Evolutionary conservation across 257 asterid species (phyloP).

Genomic region (Petrea volubilis): DNA sequence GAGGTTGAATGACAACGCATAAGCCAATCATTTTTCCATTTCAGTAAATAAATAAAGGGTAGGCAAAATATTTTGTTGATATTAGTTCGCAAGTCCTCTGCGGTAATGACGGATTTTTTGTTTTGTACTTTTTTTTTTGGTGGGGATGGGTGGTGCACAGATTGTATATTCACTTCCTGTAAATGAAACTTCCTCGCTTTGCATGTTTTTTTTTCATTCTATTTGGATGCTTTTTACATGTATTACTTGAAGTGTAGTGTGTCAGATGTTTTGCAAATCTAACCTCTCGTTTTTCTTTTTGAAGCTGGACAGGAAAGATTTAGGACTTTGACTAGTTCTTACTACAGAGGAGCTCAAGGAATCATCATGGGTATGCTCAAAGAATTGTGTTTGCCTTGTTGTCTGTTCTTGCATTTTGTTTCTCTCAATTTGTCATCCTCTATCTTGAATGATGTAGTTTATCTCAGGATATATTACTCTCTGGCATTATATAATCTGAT

Average conservation of each 20-base stretch:
- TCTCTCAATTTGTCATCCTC: background rate
- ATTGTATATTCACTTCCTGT: too few relatives aligned
- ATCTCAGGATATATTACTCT: background rate
- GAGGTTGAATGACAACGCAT: background rate
- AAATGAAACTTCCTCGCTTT: too few relatives aligned
- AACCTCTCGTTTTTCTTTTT: conserved; percentile 19
- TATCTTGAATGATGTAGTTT: conserved; percentile 2
- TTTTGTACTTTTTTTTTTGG: too few relatives aligned
- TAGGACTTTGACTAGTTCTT: conserved; percentile 71
- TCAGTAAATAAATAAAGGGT: too few relatives aligned
- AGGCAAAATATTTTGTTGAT: background rate
- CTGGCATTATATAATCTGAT: background rate
- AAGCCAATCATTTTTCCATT: background rate
- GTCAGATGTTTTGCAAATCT: conserved; percentile 12
- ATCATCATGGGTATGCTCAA: conserved; percentile 58
- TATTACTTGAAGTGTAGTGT: background rate
- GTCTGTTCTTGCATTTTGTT: conserved; percentile 3
- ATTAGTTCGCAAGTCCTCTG: background rate
- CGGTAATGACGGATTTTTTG: too few relatives aligned
- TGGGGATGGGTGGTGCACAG: too few relatives aligned
- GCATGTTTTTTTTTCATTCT: background rate
- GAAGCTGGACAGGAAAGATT: conserved; percentile 79
- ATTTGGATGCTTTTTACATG: background rate
- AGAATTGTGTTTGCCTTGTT: background rate
- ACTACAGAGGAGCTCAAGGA: conserved; percentile 75